A percentile compares a stretch with the other conserved stretches of the same genome.
Conservation (phyloP, 2,329 filamentous ascomycete species). For the Epichloe hybrida region DNA sequence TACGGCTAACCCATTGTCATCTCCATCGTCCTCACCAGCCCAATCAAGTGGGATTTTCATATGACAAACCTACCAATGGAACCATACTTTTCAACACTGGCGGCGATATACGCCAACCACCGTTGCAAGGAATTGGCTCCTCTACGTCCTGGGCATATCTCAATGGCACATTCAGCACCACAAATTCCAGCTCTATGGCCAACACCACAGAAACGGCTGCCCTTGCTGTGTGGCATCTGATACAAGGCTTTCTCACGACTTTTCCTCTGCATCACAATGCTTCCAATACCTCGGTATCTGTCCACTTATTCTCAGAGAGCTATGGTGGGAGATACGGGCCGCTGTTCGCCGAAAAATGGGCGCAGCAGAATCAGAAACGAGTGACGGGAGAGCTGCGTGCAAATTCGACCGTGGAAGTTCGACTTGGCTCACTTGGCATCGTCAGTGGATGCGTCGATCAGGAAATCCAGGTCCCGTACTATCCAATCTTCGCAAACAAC, state of each 20-base stretch:
- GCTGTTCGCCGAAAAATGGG: slow-evolving; percentile 43
- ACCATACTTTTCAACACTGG: slow-evolving; percentile 36
- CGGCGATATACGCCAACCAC: slow-evolving; percentile 19
- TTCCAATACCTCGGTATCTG: slow-evolving; percentile 32
- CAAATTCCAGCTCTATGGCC: slow-evolving; percentile 31
- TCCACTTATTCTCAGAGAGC: slow-evolving; percentile 56
- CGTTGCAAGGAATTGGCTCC: slow-evolving; percentile 8
- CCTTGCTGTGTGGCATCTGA: slow-evolving; percentile 50
- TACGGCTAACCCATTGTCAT: background rate
- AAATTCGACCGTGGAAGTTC: slow-evolving; percentile 43
- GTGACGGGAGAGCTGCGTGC: slow-evolving; percentile 33
- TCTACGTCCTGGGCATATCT: slow-evolving; percentile 25
- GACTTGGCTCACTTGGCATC: slow-evolving; percentile 51
- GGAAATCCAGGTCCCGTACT: slow-evolving; percentile 43
- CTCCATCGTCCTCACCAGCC: slow-evolving; percentile 30
- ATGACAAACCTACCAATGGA: slow-evolving; percentile 49
- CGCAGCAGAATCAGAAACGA: slow-evolving; percentile 47
- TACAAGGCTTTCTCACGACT: slow-evolving; percentile 44
- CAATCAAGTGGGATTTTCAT: slow-evolving; percentile 56
- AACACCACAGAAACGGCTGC: slow-evolving; percentile 44
- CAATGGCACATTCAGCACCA: slow-evolving; percentile 54
- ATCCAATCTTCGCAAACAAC: slow-evolving; percentile 42
- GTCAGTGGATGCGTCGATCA: slow-evolving; percentile 59
- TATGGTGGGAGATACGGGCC: slow-evolving; percentile 61
- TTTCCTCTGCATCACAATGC: slow-evolving; percentile 46